These are phyloP conservation scores for Chloris gayana DNA, from an alignment of 176 grass and related monocot species.

Conservation along the genomic window DNA sequence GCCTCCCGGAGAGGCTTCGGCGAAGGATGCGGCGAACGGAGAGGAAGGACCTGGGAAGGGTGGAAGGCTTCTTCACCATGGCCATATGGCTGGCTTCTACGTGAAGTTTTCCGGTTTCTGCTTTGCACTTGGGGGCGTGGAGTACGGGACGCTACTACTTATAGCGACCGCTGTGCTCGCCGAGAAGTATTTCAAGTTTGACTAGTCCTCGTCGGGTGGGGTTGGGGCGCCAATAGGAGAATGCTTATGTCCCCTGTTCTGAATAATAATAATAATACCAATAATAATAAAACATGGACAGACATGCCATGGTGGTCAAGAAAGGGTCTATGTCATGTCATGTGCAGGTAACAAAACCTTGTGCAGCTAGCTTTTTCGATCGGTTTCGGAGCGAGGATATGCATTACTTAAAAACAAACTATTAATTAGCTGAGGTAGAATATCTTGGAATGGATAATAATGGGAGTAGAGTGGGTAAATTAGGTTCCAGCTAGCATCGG, in stretches of 20 bases:
- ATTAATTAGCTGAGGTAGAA: not conserved
- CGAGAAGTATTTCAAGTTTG: conserved; percentile 7
- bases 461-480: not conserved
- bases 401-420: not conserved
- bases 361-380: not conserved
- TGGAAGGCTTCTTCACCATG: conserved; percentile 44
- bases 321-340: not conserved
- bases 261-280: too few relatives aligned
- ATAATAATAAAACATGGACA: not conserved
- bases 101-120: not conserved
- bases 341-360: not conserved
- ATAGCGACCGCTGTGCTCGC: conserved; percentile 1
- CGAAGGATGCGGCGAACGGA: conserved; percentile 49
- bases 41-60: conserved; percentile 50
- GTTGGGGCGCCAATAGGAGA: conserved; percentile 31
- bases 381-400: not conserved
- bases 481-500: not conserved
- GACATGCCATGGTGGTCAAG: not conserved
- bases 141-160: not conserved
- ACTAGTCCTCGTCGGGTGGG: conserved; percentile 43
- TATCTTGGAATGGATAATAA: not conserved
- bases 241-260: not conserved
- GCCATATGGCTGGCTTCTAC: not conserved
- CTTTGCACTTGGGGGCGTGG: not conserved
- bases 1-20: conserved; percentile 29